Base-by-base conservation (phyloP, 2,329 filamentous ascomycete genomes). In the Cordyceps cicadae region DNA sequence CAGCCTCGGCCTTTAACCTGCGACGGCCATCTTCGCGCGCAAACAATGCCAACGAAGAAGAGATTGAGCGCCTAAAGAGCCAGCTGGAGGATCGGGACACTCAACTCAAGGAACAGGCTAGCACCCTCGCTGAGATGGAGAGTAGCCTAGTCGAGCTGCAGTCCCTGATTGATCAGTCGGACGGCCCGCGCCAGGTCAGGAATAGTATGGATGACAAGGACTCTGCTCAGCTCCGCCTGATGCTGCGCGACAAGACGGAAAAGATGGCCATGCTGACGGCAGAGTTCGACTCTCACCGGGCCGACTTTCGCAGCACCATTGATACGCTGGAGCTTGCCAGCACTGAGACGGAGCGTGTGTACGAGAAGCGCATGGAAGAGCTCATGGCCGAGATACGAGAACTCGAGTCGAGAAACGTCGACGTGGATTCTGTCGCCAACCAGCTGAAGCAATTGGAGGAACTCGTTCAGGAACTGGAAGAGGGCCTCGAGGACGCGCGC, bases 361-460 rank as follows among this genome's bases (percentile, higher is more conserved):
- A 99, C 71, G 94, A 99, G 72, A 89, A 91, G 73, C 89, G 90
- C 75, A 90, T 97, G 63, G 88, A 92, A 68, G 90, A 92, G 68
- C 76, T 99, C 46, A 83, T 94, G 75, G 83, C 87, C 62, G 92
- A 97, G 68, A 81, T 96, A 32, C 84, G 87, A 58, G 92, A 96
- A 62, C 77, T 94, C 3, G 88, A 93, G 66, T 88, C 92, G 49
- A 83, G 89, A 50, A 89, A 87, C 46, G 87, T 95, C 62, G 94
- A 99, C 70, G 92, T 99, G 8, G 91, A 97, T 67, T 89, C 87
- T 29, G 92, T 99, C 21, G 92, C 94, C 7, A 83, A 83, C 64
- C 94, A 99, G 74, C 81, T 99, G 59, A 97, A 96, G 76, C 92
- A 96, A 74, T 80, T 99, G 1, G 94, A 97, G 72, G 93, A 97